phyloP scores from a whole-genome alignment of 2,329 filamentous ascomycete genomes.

The Pestalotiopsis sp. region DNA sequence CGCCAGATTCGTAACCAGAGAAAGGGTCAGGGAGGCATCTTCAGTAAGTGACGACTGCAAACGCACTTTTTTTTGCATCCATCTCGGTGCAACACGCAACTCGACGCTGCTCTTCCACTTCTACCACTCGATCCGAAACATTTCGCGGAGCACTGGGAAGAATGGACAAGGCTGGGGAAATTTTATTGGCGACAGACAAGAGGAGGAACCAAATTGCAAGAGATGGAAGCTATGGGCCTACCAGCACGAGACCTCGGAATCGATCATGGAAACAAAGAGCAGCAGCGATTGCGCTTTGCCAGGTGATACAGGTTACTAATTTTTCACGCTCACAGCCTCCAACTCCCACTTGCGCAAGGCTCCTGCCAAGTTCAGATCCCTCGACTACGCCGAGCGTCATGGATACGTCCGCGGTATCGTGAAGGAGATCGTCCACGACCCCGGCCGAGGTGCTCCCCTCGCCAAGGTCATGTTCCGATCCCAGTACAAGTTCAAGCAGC shows the following conservation, averaged over 20 bases:
- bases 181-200: neutral
- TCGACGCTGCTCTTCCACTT: constrained; percentile 1
- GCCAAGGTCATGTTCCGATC: constrained; percentile 96
- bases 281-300: neutral
- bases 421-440: constrained; percentile 99
- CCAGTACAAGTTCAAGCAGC: constrained; percentile 97
- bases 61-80: neutral
- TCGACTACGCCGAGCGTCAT: constrained; percentile 96
- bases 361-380: constrained; percentile 91
- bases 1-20: constrained; percentile 63
- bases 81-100: neutral
- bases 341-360: constrained; percentile 93
- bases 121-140: constrained; percentile 6
- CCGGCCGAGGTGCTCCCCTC: constrained; percentile 96
- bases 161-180: neutral
- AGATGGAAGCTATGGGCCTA: neutral
- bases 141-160: neutral
- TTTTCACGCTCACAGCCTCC: constrained; percentile 55
- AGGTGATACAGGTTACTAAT: constrained; percentile 21
- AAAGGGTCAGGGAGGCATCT: constrained; percentile 37
- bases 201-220: neutral
- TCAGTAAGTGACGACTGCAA: constrained; percentile 27
- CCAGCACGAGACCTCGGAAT: constrained; percentile 23
- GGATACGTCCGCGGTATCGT: constrained; percentile 97
- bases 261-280: neutral